Evolutionary conservation across 805 yeast genomes (phyloP), one percentile per base, ranked within the genome.

Genomic region (Yamadazyma olivae): DNA sequence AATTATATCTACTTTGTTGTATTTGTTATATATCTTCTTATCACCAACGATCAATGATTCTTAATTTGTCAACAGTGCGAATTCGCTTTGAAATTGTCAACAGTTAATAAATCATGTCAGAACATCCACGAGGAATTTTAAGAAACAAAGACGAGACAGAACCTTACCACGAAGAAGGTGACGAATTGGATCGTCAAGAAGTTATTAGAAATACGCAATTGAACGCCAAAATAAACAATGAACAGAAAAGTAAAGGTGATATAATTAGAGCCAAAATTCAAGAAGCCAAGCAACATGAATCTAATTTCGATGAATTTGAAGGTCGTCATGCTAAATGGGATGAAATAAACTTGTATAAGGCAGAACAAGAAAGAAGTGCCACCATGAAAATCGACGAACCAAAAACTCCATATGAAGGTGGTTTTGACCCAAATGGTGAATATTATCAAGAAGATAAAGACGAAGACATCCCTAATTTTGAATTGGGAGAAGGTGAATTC

Each of bases 391-490:
- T 90, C 29, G 95, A 87, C 53, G 97, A 90, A 57, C 97, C 97
- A 16, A 90, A 90, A 67, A 90, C 97, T 1, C 97, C 97, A 4
- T 90, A 83, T 51, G 95, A 86, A 54, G 95, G 93, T 8, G 95
- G 95, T 1, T 83, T 86, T 18, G 81, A 83, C 50, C 90, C 93
- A 1, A 70, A 75, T 35, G 87, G 86, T 21, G 95, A 89, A 50
- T 83, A 84, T 53, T 87, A 88, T 48, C 71, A 73, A 35, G 77
- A 74, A 4, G 91, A 83, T 50, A 79, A 79, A 30, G 75, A 55
- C 19, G 79, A 79, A 30, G 75, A 55, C 19, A 60, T 78, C 28
- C 76, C 77, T 9, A 70, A 63, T 28, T 77, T 81, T 46, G 57
- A 72, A 7, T 59, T 80, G 33, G 86, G 86, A 1, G 81, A 73